Base-by-base conservation (phyloP, 352 stramenopile species). In the Globisporangium nunn region DNA sequence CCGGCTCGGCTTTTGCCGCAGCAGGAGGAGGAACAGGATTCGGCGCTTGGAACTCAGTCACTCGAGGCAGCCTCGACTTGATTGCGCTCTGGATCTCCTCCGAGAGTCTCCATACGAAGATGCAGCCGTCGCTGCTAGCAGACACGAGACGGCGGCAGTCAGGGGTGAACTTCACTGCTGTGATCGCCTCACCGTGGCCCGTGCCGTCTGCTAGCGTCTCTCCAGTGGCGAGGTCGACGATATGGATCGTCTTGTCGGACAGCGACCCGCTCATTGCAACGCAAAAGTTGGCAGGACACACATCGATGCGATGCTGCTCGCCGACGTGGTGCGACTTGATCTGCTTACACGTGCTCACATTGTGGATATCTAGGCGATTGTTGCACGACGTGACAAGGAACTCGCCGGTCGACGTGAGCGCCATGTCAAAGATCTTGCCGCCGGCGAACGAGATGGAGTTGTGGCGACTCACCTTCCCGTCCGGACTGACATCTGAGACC, bases 101-200 rank as follows among this genome's bases (percentile, higher is more conserved):
- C 3, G 78, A 74, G 11, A 96, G 70, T 50, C 88, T 51, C 88
- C 88, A 96, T 28, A 96, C 84, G 50, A 96, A 93, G 44, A 96
- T 76, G 40, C 81, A 96, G 3, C 90, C 83, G 60, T 97, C 87
- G 55, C 68, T 85, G 53, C 84, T 93, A 7, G 71, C 65, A 3
- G 85, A 91, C n/a, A 97, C 59, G 29, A 97, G 71, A 6, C 86
- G 68, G 12, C 83, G 74, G 39, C 91, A 95, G 57, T 97, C 89
- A 10, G 78, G 74, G 2, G 80, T 95, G 44, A 97, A 97, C 29
- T 52, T 83, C 71, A 50, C 96, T 50, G 2, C 75, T 1, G 87
- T 97, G 46, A 96, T 76, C 23, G 67, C 72, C 66, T 96, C 87
- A 8, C 87, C 85, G 50, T 97, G 90, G 0, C 87, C 90, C 8